Evolutionary conservation across 164 flowering plant genomes (phyloP).

Genomic region (Magnolia kwangsiensis): DNA sequence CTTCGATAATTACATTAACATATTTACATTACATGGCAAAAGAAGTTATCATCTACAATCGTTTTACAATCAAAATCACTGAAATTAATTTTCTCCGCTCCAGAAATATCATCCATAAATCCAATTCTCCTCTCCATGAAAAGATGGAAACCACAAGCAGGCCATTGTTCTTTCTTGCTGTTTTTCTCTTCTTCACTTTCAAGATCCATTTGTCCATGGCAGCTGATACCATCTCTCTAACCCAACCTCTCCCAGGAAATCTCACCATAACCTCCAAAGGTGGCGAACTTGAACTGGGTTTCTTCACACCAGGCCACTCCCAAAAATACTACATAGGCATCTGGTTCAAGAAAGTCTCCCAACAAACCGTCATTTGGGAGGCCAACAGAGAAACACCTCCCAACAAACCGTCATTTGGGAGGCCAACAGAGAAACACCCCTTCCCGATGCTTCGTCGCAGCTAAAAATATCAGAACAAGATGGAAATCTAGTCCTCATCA

Average conservation of each 20-base stretch:
- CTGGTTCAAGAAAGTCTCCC: conserved; percentile 17
- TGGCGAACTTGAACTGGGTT: conserved; percentile 47
- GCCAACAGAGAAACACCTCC: too few species aligned
- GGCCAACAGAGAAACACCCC: conserved; percentile 13
- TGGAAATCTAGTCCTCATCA: too few species aligned
- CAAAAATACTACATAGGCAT: conserved; percentile 29
- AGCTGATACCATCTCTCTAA: conserved; percentile 34
- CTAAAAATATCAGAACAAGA: conserved; percentile 16
- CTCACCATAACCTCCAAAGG: conserved; percentile 44
- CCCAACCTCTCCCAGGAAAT: conserved; percentile 45
- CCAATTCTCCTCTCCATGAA: background rate
- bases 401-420: too few species aligned
- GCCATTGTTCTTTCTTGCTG: background rate
- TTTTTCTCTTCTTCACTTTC: conserved; percentile 13
- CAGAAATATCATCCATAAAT: too few species aligned
- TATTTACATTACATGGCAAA: too few species aligned
- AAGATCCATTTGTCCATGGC: background rate
- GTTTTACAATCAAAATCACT: too few species aligned
- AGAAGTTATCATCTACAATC: too few species aligned
- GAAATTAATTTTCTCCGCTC: too few species aligned
- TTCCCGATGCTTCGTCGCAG: conserved; percentile 9
- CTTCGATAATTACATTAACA: too few species aligned
- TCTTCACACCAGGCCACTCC: conserved; percentile 63
- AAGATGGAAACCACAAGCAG: conserved; percentile 1
- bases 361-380: conserved; percentile 23